Conservation (phyloP, 139 green algal species). For the Haematococcus sp. region DNA sequence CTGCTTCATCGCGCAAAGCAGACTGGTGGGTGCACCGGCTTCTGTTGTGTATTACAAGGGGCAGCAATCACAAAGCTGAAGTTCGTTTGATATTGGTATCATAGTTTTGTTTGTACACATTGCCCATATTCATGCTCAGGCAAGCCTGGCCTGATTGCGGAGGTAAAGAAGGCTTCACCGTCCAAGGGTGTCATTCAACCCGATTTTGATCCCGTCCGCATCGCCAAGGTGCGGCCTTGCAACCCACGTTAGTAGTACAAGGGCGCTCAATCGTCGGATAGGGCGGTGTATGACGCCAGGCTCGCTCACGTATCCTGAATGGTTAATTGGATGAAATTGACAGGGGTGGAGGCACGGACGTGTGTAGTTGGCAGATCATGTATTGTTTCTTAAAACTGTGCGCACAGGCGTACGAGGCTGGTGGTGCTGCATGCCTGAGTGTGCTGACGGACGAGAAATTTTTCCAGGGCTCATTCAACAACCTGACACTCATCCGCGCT, state of each 20-base stretch:
- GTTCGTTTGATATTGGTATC: no score
- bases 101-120: neutral
- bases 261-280: no score
- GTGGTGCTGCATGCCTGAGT: conserved; percentile 92
- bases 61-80: no score
- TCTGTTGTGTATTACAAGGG: neutral
- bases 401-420: conserved; percentile 86
- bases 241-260: neutral
- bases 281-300: no score
- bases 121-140: conserved; percentile 31
- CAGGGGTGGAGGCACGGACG: neutral
- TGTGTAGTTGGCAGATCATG: neutral
- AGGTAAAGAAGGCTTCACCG: conserved; percentile 98
- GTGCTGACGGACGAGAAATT: conserved; percentile 97
- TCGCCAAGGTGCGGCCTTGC: conserved; percentile 43
- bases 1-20: conserved; percentile 38
- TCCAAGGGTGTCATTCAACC: conserved; percentile 93
- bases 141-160: conserved; percentile 92
- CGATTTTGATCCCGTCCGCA: conserved; percentile 92
- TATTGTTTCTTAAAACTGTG: no score
- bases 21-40: conserved; percentile 35
- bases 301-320: no score
- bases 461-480: conserved; percentile 85
- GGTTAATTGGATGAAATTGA: no score
- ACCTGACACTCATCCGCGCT: conserved; percentile 67